These are phyloP conservation scores for Populus tomentosa DNA, from an alignment of 441 rosid genomes.

Conservation along the genomic window DNA sequence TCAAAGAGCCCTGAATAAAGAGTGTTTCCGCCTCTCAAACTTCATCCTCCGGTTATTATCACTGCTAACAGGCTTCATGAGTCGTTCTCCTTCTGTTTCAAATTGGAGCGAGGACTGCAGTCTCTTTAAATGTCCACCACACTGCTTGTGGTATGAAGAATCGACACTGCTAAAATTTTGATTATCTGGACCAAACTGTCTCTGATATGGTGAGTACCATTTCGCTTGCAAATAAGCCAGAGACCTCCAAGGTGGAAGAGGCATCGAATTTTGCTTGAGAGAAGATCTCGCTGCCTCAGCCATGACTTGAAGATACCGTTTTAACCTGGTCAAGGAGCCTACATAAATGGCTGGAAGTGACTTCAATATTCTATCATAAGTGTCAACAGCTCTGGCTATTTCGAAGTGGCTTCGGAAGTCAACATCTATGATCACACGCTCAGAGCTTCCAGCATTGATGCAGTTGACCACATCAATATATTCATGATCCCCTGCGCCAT, in stretches of 20 bases:
- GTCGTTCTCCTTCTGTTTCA: constrained; percentile 51
- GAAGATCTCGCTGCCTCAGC: constrained; percentile 77
- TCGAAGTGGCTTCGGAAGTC: constrained; percentile 90
- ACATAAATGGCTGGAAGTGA: constrained; percentile 73
- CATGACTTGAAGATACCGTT: constrained; percentile 78
- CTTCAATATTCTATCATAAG: constrained; percentile 65
- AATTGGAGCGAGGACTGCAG: constrained; percentile 56
- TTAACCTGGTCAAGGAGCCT: constrained; percentile 58
- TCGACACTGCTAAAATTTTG: constrained; percentile 19
- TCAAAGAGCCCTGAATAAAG: constrained; percentile 38
- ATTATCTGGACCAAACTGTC: constrained; percentile 41
- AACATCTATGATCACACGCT: constrained; percentile 70
- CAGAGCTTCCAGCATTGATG: constrained; percentile 39
- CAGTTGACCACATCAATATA: constrained; percentile 64
- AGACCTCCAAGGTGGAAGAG: constrained; percentile 96
- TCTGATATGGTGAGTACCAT: constrained; percentile 69
- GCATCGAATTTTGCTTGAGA: constrained; percentile 85
- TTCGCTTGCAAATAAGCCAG: constrained; percentile 75
- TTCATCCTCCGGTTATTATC: constrained; percentile 44
- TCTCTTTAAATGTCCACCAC: constrained; percentile 63
- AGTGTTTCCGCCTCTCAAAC: constrained; percentile 47
- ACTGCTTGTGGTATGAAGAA: constrained; percentile 45
- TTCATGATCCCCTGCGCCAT: constrained; percentile 80
- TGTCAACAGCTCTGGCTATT: constrained; percentile 86
- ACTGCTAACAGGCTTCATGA: constrained; percentile 44